A percentile compares a stretch with the other conserved stretches of the same genome.
Conservation (phyloP, 768 basidiomycete genomes). For the Lactarius pseudohatsudake region DNA sequence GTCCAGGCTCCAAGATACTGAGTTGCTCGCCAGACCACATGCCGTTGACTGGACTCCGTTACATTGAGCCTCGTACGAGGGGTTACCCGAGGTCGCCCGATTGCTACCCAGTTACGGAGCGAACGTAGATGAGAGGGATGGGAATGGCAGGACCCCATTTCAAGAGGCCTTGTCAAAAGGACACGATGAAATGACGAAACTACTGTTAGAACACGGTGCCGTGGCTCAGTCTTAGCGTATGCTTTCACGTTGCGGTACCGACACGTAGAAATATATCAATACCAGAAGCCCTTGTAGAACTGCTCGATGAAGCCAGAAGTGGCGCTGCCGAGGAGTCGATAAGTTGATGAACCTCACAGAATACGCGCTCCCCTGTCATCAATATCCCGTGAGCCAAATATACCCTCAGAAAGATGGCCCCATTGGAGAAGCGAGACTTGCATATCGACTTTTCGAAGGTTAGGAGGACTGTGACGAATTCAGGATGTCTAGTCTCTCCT, state of each 20-base stretch:
- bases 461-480: too few species aligned
- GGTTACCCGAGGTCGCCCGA: neutral
- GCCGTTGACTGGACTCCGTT: neutral
- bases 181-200: neutral
- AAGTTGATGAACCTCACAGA: neutral
- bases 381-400: too few species aligned
- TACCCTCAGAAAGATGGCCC: too few species aligned
- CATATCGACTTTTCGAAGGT: too few species aligned
- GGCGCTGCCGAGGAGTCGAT: too few species aligned
- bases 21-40: neutral
- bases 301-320: too few species aligned
- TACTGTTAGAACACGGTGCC: neutral
- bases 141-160: neutral
- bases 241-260: too few species aligned
- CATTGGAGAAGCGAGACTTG: too few species aligned
- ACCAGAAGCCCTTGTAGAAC: neutral
- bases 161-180: neutral
- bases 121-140: neutral
- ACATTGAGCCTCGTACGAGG: neutral
- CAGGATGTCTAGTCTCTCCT: too few species aligned
- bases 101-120: neutral
- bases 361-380: too few species aligned
- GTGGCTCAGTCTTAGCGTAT: neutral
- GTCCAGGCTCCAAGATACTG: neutral
- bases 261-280: neutral